Evolutionary conservation across 2,329 filamentous ascomycete species (phyloP).

Genomic region (Aspergillus vadensis): DNA sequence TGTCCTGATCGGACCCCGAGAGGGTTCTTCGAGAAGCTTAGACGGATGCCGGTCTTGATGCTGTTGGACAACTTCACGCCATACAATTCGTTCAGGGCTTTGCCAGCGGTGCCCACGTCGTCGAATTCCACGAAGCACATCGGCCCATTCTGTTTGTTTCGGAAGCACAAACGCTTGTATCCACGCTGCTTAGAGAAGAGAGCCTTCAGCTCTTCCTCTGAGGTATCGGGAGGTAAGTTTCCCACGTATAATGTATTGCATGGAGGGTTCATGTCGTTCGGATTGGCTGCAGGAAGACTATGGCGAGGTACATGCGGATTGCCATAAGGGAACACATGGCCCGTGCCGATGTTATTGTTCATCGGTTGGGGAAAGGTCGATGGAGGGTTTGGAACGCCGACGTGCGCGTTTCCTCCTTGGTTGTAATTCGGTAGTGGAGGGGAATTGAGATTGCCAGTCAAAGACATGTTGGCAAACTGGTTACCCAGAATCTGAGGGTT

Average conservation of each 20-base stretch:
- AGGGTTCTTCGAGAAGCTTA: conserved; percentile 97
- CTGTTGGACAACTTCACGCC: conserved; percentile 86
- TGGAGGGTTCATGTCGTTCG: conserved; percentile 92
- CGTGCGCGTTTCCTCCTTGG: conserved; percentile 52
- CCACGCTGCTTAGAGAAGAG: conserved; percentile 91
- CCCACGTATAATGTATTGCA: conserved; percentile 98
- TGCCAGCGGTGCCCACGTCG: conserved; percentile 87
- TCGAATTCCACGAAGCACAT: conserved; percentile 99
- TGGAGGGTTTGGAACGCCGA: conserved; percentile 53
- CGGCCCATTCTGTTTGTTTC: conserved; percentile 90
- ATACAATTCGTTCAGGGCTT: conserved; percentile 85
- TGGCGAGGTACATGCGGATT: conserved; percentile 62
- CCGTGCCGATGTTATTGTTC: conserved; percentile 49
- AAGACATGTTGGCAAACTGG: conserved; percentile 68
- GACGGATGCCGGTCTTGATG: conserved; percentile 87
- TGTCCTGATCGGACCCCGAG: conserved; percentile 85
- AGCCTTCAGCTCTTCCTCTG: conserved; percentile 91
- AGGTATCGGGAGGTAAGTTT: conserved; percentile 90
- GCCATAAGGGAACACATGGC: conserved; percentile 58
- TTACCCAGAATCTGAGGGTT: conserved; percentile 70
- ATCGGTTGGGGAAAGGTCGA: conserved; percentile 62
- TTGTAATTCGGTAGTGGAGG: conserved; percentile 58
- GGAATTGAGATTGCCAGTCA: conserved; percentile 67
- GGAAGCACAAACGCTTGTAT: conserved; percentile 92
- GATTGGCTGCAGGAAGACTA: conserved; percentile 83